Evolutionary conservation across 768 basidiomycete genomes (phyloP).

Genomic region (Chlorophyllum brunneum): DNA sequence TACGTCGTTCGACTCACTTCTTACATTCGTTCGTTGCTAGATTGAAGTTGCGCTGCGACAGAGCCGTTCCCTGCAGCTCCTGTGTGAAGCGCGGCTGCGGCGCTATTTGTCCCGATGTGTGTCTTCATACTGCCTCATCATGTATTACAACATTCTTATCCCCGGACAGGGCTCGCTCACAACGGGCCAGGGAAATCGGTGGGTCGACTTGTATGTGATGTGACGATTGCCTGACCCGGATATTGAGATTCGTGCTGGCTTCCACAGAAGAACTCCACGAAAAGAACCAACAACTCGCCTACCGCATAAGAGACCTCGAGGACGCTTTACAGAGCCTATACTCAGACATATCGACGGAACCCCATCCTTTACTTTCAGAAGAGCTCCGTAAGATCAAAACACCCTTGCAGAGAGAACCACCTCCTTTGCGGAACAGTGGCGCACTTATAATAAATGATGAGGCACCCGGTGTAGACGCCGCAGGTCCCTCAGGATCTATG

Average conservation of each 20-base stretch:
- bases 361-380: slow-evolving; percentile 67
- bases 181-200: slow-evolving; percentile 82
- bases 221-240: neutral
- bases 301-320: slow-evolving; percentile 72
- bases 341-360: slow-evolving; percentile 50
- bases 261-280: slow-evolving; percentile 79
- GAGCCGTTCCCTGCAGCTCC: slow-evolving; percentile 72
- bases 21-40: slow-evolving; percentile 27
- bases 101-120: slow-evolving; percentile 78
- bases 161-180: slow-evolving; percentile 46
- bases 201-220: slow-evolving; percentile 15
- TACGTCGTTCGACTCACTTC: slow-evolving; percentile 7
- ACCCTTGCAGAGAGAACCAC: slow-evolving; percentile 64
- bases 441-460: slow-evolving; percentile 49
- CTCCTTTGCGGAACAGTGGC: slow-evolving; percentile 34
- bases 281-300: slow-evolving; percentile 71
- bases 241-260: slow-evolving; percentile 64
- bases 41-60: slow-evolving; percentile 73
- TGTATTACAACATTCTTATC: slow-evolving; percentile 5
- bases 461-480: slow-evolving; percentile 58
- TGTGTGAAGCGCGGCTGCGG: slow-evolving; percentile 80
- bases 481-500: slow-evolving; percentile 80
- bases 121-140: slow-evolving; percentile 20
- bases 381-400: slow-evolving; percentile 74
- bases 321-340: slow-evolving; percentile 63